Conservation (phyloP, 148 eudicot genomes). For the Nepenthes gracilis region DNA sequence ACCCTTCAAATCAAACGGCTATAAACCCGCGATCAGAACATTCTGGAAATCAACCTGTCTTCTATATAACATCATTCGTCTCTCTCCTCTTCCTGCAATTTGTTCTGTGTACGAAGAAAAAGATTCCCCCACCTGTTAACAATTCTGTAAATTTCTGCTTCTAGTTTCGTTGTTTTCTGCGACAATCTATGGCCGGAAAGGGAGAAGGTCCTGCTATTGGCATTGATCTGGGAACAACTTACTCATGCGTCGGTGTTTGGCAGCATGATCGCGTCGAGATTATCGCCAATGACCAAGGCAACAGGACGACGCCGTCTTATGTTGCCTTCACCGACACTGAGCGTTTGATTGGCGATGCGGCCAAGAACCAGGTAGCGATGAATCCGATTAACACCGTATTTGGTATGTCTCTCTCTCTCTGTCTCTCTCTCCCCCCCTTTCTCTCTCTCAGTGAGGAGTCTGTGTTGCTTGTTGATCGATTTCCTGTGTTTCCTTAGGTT, state of each 20-base stretch:
- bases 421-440: not conserved
- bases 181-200: conserved; percentile 18
- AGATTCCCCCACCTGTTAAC: too few species aligned
- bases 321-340: conserved; percentile 44
- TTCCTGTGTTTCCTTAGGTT: too few species aligned
- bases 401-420: conserved; percentile 11
- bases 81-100: too few species aligned
- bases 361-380: conserved; percentile 49
- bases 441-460: not conserved
- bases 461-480: too few species aligned
- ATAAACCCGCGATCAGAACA: too few species aligned
- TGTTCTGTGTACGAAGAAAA: too few species aligned
- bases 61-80: too few species aligned
- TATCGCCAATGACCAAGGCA: conserved; percentile 44
- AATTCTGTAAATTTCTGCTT: too few species aligned
- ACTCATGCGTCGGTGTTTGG: conserved; percentile 49
- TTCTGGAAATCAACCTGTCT: too few species aligned
- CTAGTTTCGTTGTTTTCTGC: too few species aligned
- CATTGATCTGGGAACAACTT: conserved; percentile 40
- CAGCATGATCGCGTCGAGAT: conserved; percentile 47
- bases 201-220: conserved; percentile 50
- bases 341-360: conserved; percentile 40
- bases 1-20: too few species aligned
- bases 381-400: conserved; percentile 42
- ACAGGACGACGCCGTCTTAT: conserved; percentile 44